Conservation (phyloP, 2,329 filamentous ascomycete genomes). For the Zymoseptoria tritici region DNA sequence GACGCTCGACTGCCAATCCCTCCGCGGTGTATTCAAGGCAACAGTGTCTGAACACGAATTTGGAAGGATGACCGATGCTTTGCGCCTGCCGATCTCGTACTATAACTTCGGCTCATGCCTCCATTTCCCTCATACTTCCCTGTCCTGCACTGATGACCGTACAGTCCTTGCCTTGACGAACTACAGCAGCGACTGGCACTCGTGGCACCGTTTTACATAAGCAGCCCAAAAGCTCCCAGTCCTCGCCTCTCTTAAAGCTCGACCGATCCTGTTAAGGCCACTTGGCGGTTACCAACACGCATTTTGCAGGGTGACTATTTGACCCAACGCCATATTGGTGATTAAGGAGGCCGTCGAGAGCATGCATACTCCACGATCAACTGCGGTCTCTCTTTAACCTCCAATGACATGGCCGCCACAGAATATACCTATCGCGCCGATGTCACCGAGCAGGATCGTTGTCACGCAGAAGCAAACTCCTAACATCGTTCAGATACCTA, state of each 20-base stretch:
- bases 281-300: not conserved
- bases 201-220: constrained; percentile 3
- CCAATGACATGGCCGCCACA: no score
- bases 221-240: constrained; percentile 2
- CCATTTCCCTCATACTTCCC: not conserved
- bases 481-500: no score
- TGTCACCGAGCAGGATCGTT: no score
- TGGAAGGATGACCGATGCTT: no score
- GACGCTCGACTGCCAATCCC: no score
- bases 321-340: constrained; percentile 18
- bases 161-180: not conserved
- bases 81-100: not conserved
- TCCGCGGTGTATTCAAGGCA: no score
- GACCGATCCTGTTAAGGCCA: not conserved
- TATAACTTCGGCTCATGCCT: no score
- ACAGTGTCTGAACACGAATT: no score
- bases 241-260: not conserved
- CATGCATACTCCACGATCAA: constrained; percentile 44
- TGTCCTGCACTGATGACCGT: not conserved
- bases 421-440: no score
- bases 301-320: constrained; percentile 19
- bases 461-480: no score
- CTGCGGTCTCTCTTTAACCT: no score
- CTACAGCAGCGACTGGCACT: no score
- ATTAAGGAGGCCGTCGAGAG: constrained; percentile 22